These are phyloP conservation scores for Pseudogymnoascus sp. DNA, from an alignment of 2,329 filamentous ascomycete species.

Conservation along the genomic window DNA sequence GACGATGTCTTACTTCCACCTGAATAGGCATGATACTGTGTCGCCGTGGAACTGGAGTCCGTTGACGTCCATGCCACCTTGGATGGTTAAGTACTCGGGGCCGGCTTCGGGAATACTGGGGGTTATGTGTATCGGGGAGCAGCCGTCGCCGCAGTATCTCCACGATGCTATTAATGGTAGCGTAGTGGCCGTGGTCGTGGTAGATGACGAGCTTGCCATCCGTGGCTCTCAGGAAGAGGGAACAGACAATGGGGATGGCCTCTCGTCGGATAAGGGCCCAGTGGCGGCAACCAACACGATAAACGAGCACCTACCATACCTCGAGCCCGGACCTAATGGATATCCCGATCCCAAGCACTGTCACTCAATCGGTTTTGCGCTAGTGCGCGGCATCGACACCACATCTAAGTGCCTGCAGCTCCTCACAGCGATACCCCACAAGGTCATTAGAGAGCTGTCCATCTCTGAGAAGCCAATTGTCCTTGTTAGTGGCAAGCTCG, in stretches of 20 bases:
- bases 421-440: conserved; percentile 49
- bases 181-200: conserved; percentile 57
- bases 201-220: conserved; percentile 49
- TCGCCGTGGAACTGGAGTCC: conserved; percentile 45
- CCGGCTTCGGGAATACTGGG: conserved; percentile 49
- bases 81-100: conserved; percentile 54
- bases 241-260: conserved; percentile 9
- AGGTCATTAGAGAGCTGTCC: conserved; percentile 35
- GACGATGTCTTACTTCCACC: conserved; percentile 72
- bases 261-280: conserved; percentile 10
- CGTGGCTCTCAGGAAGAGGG: conserved; percentile 23
- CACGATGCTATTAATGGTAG: conserved; percentile 62
- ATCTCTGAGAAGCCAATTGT: conserved; percentile 45
- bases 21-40: conserved; percentile 19
- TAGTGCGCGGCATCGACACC: conserved; percentile 64
- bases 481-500: conserved; percentile 61
- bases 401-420: conserved; percentile 51
- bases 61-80: conserved; percentile 51
- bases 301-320: conserved; percentile 54
- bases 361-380: conserved; percentile 53
- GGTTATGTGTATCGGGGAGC: conserved; percentile 61
- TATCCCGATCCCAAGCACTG: conserved; percentile 55
- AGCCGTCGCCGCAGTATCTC: conserved; percentile 50
- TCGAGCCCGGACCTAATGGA: conserved; percentile 47
- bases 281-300: conserved; percentile 32